Conservation (phyloP, 371 early-diverging fungal species). For the Mortierella sp. region DNA sequence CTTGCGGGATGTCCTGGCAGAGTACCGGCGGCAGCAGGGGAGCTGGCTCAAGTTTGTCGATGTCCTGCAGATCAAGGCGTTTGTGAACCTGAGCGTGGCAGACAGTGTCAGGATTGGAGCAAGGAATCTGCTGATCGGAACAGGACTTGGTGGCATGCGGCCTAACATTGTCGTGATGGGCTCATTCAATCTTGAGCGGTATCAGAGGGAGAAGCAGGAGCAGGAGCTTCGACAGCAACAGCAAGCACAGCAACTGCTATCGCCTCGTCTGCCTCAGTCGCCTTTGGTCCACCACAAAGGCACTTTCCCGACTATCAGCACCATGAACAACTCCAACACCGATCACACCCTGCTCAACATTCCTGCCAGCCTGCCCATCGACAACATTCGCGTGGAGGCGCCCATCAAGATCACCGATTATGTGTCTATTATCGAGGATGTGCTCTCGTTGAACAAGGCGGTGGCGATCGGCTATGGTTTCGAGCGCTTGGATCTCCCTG, state of each 20-base stretch:
- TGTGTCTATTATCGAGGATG: constrained; percentile 76
- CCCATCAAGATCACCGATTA: constrained; percentile 67
- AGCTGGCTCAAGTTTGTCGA: constrained; percentile 71
- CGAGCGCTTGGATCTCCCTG: constrained; percentile 54
- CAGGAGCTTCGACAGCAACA: constrained; percentile 23
- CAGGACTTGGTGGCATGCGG: constrained; percentile 76
- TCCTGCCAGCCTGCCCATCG: constrained; percentile 62
- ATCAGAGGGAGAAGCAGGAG: constrained; percentile 33
- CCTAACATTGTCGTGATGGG: constrained; percentile 76
- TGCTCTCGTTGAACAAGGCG: constrained; percentile 70
- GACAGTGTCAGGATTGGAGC: constrained; percentile 62
- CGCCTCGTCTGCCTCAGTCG: neutral
- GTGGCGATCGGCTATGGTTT: constrained; percentile 74
- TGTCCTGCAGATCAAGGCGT: constrained; percentile 69
- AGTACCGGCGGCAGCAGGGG: constrained; percentile 60
- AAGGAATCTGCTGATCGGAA: constrained; percentile 64
- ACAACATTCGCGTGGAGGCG: constrained; percentile 63
- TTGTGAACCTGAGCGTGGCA: constrained; percentile 68
- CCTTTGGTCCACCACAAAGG: constrained; percentile 11
- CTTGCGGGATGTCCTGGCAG: constrained; percentile 60
- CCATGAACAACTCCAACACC: constrained; percentile 4
- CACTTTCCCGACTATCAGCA: neutral
- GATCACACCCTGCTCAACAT: constrained; percentile 42
- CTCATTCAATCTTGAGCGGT: constrained; percentile 56
- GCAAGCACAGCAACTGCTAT: neutral